phyloP scores from a whole-genome alignment of 441 rosid species.

The Pelargonium myrrhifolium region DNA sequence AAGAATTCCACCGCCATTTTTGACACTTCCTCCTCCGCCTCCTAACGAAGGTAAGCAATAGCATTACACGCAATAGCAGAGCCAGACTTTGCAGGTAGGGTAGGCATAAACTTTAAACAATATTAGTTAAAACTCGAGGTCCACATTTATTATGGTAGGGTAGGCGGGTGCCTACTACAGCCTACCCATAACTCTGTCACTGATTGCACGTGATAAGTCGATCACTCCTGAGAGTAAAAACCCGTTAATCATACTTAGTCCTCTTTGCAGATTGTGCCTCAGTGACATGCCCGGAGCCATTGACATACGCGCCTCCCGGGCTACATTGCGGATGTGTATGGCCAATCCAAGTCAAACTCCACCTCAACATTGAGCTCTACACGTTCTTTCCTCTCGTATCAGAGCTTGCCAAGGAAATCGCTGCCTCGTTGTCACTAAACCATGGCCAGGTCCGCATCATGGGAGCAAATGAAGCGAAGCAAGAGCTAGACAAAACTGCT shows the following conservation, averaged over 20 bases:
- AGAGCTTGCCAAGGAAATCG: slow-evolving; percentile 51
- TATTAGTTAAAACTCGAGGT: too few species aligned
- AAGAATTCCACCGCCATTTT: slow-evolving; percentile 31
- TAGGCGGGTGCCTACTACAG: too few species aligned
- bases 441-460: slow-evolving; percentile 53
- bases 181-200: too few species aligned
- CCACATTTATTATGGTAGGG: too few species aligned
- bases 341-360: slow-evolving; percentile 66
- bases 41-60: slow-evolving; percentile 40
- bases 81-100: too few species aligned
- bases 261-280: slow-evolving; percentile 41
- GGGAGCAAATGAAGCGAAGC: slow-evolving; percentile 62
- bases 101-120: too few species aligned
- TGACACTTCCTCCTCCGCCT: slow-evolving; percentile 57
- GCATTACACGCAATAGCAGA: neutral
- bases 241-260: neutral
- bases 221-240: neutral
- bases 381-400: slow-evolving; percentile 57
- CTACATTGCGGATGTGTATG: slow-evolving; percentile 51
- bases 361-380: slow-evolving; percentile 36
- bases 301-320: slow-evolving; percentile 51
- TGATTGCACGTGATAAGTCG: too few species aligned
- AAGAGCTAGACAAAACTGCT: slow-evolving; percentile 46
- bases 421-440: slow-evolving; percentile 37
- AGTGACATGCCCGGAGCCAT: slow-evolving; percentile 41